Evolutionary conservation across 768 basidiomycete genomes (phyloP).

Genomic region (Fomitopsis pulvina): DNA sequence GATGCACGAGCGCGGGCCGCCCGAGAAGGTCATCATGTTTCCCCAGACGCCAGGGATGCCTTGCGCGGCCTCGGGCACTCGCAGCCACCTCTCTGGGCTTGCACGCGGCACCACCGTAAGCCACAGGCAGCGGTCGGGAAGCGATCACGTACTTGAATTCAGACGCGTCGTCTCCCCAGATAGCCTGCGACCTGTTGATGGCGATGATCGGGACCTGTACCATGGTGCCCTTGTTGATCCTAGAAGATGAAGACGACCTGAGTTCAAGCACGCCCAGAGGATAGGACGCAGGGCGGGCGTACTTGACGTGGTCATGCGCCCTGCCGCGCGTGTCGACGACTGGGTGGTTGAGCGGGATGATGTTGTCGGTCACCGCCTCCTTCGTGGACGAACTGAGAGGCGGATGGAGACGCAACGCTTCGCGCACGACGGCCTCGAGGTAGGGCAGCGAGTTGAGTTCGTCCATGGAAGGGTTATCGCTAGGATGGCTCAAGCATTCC

Average conservation of each 20-base stretch:
- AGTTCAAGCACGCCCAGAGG: conserved; percentile 20
- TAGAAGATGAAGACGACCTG: neutral
- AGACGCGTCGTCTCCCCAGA: conserved; percentile 58
- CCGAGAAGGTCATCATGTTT: conserved; percentile 53
- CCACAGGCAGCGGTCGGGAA: conserved; percentile 2
- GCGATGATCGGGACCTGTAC: conserved; percentile 43
- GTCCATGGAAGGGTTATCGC: conserved; percentile 51
- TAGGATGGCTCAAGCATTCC: conserved; percentile 34
- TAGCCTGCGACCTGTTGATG: conserved; percentile 41
- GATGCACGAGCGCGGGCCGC: conserved; percentile 59
- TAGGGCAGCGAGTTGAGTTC: conserved; percentile 57
- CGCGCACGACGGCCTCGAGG: conserved; percentile 60
- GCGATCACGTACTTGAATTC: conserved; percentile 45
- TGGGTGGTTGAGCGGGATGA: conserved; percentile 41
- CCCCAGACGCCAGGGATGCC: conserved; percentile 55
- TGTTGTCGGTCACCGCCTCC: conserved; percentile 35
- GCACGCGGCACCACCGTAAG: neutral
- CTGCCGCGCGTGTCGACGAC: conserved; percentile 16
- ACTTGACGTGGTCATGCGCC: conserved; percentile 18
- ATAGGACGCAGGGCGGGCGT: conserved; percentile 11
- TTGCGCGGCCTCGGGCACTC: conserved; percentile 34
- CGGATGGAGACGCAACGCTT: conserved; percentile 48
- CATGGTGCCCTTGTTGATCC: conserved; percentile 22
- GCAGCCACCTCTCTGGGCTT: conserved; percentile 62
- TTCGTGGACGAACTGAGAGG: conserved; percentile 46